phyloP scores from a whole-genome alignment of 495 filamentous ascomycete species.

The Trichoderma virens region DNA sequence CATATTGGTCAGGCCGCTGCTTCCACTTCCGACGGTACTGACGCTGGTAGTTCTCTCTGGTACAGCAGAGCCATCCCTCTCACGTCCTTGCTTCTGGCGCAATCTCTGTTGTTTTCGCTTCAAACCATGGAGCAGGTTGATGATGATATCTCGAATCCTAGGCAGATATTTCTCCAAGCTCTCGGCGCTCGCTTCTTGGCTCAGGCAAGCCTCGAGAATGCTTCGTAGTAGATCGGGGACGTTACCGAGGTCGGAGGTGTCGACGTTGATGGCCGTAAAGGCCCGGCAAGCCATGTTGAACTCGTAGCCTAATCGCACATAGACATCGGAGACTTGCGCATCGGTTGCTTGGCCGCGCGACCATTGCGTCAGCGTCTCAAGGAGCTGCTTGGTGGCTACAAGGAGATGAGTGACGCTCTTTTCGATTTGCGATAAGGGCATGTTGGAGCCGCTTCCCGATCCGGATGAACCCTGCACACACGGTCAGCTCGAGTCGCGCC shows the following conservation, averaged over 20 bases:
- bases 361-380: constrained; percentile 96
- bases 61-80: constrained; percentile 40
- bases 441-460: constrained; percentile 28
- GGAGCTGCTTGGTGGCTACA: constrained; percentile 93
- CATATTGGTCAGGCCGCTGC: constrained; percentile 55
- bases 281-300: constrained; percentile 97
- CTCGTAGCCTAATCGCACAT: constrained; percentile 93
- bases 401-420: constrained; percentile 97
- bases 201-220: constrained; percentile 91
- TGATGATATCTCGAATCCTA: constrained; percentile 93
- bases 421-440: constrained; percentile 82
- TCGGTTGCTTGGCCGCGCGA: constrained; percentile 86
- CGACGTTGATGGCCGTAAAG: constrained; percentile 92
- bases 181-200: constrained; percentile 88
- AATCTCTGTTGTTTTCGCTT: constrained; percentile 93
- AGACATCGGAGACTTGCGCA: constrained; percentile 92
- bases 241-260: constrained; percentile 86
- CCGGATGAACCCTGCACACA: neutral
- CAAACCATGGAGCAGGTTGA: constrained; percentile 87
- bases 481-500: constrained; percentile 7
- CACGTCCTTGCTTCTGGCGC: constrained; percentile 68
- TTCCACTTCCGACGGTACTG: constrained; percentile 53
- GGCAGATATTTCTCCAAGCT: constrained; percentile 90
- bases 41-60: constrained; percentile 55
- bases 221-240: constrained; percentile 84